Evolutionary conservation across 2,329 filamentous ascomycete genomes (phyloP).

Genomic region (Alternaria consortialis): DNA sequence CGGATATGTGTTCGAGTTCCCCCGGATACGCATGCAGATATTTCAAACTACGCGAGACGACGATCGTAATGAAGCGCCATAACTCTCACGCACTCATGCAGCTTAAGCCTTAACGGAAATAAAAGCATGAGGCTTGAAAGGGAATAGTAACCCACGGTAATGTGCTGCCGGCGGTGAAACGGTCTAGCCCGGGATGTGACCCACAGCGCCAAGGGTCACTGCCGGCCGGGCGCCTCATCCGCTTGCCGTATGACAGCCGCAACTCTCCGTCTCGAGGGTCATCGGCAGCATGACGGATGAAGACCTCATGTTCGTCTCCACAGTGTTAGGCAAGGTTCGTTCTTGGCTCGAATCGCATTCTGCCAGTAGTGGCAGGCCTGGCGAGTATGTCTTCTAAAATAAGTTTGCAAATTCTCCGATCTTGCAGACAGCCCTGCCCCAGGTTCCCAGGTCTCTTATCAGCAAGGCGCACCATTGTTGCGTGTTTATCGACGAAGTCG

Average conservation of each 20-base stretch:
- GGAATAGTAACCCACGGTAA: not conserved
- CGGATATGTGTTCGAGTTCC: not conserved
- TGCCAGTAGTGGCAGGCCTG: not conserved
- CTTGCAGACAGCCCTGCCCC: not conserved
- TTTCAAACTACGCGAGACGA: conserved; percentile 3
- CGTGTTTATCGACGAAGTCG: not conserved
- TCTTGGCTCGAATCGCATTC: not conserved
- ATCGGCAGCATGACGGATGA: not conserved
- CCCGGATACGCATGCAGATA: not conserved
- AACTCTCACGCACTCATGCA: not conserved
- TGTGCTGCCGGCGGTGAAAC: conserved; percentile 1
- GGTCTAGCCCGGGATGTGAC: conserved; percentile 3
- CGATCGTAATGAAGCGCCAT: conserved; percentile 6
- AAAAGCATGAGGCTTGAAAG: not conserved
- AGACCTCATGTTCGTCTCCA: conserved; percentile 13
- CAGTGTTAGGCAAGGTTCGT: not conserved
- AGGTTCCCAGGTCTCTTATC: not conserved
- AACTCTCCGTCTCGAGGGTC: not conserved
- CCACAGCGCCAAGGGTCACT: conserved; percentile 1
- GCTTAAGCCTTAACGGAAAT: not conserved
- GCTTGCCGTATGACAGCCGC: not conserved
- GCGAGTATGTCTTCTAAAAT: not conserved
- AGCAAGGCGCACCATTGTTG: not conserved
- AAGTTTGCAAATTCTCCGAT: not conserved
- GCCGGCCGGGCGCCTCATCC: conserved; percentile 2